Conservation (phyloP, 164 flowering plant species). For the Chloranthus sessilifolius region DNA sequence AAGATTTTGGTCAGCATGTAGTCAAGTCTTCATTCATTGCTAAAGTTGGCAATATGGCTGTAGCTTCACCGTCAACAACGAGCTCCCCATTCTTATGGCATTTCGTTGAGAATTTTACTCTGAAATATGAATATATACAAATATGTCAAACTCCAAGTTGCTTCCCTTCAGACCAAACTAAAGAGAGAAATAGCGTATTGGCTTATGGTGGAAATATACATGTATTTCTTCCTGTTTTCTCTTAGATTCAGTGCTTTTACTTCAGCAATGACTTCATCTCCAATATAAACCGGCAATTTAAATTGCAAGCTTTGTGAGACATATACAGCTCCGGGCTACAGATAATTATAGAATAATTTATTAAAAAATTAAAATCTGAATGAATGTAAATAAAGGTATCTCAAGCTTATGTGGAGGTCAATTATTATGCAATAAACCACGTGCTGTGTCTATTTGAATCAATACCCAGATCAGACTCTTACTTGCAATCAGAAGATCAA, state of each 20-base stretch:
- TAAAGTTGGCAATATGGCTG: conserved; percentile 56
- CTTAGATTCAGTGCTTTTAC: conserved; percentile 48
- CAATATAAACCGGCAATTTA: conserved; percentile 58
- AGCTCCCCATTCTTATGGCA: conserved; percentile 54
- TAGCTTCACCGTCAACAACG: conserved; percentile 78
- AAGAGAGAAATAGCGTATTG: background rate
- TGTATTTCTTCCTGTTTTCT: conserved; percentile 42
- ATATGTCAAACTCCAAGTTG: background rate
- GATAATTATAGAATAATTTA: background rate
- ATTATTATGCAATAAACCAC: too few species aligned
- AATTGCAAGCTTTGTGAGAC: conserved; percentile 73
- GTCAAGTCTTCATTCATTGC: conserved; percentile 14
- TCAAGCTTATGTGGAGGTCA: too few species aligned
- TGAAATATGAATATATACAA: conserved; percentile 23
- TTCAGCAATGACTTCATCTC: conserved; percentile 54
- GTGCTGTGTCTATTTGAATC: too few species aligned
- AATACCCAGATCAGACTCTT: too few species aligned
- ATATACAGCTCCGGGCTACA: conserved; percentile 86
- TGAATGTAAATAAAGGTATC: too few species aligned
- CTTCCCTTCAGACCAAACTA: too few species aligned
- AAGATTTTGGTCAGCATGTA: background rate
- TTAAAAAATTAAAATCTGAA: background rate
- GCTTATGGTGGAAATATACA: conserved; percentile 36
- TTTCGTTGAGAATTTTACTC: conserved; percentile 66
- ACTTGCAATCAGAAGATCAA: too few species aligned